Base-by-base conservation (phyloP, 371 early-diverging fungal species). In the Zychaea mexicana region DNA sequence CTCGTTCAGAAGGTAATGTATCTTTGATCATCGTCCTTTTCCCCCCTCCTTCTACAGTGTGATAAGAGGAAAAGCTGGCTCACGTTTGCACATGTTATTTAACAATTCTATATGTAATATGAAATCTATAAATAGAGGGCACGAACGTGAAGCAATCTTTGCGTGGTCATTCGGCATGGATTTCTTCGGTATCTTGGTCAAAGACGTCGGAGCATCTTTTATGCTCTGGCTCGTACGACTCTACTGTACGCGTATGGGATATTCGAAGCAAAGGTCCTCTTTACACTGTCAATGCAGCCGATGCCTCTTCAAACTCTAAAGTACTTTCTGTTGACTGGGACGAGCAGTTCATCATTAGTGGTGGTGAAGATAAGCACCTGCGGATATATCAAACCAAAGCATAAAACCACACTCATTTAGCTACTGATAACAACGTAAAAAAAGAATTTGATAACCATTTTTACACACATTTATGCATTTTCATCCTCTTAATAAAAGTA, bases 241-340 rank as follows among this genome's bases (percentile, higher is more conserved):
- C 88, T 19, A 84, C 90, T n/a, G 74, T 96, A 61, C 92, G 92
- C 67, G 88, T 97, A 38, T 97, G 97, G 97, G 98, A 98, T 79
- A 88, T 96, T 39, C 88, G 98, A 69, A 90, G 91, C 76, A 87
- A 84, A 60, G 88, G 85, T 5, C 85, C 96, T 27, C 71, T 93
- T 55, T 93, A 92, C 68, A 86, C 90, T 4, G 63, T 93, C 4
- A 75, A 74, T 8, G 69, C 61, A 26, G 82, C 76, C 13, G 68
- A 77, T 68, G 74, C 70, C 57, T 76, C 66, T 54, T 68, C 58
- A 56, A 67, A 71, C n/a, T 77, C 88, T 70, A 95, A 95, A 82
- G 74, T 96, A 38, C 82, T 94, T 46, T 86, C 85, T 64, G 84
- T 95, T 30, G 88, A 89, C 69, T 96, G 96, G 95, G 82, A 77